A percentile compares a stretch with the other conserved stretches of the same genome.
Evolutionary conservation across 1,284 basidiomycete genomes (phyloP).

Genomic region (Leccinum subrobustum): DNA sequence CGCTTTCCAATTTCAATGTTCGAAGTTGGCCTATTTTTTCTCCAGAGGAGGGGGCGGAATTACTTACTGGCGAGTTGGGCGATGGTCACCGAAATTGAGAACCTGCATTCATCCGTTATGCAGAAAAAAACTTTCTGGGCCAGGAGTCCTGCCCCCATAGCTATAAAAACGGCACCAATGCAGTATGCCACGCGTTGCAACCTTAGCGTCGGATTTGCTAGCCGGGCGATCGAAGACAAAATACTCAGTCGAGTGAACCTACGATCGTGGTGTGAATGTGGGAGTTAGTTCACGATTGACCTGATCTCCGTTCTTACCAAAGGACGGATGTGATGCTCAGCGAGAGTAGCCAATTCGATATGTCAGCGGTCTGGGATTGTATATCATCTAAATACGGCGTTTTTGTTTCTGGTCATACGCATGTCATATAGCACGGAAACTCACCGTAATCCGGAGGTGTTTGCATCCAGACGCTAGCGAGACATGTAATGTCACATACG

Average conservation of each 20-base stretch:
- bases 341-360: constrained; percentile 17
- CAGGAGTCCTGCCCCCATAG: constrained; percentile 16
- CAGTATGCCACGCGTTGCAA: constrained; percentile 16
- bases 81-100: constrained; percentile 9
- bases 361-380: not conserved
- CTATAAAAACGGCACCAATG: constrained; percentile 20
- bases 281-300: not conserved
- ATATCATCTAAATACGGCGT: not conserved
- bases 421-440: not conserved
- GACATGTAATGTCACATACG: constrained; percentile 21
- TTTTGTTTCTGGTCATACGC: not conserved
- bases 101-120: not conserved
- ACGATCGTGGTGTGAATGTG: not conserved
- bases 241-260: constrained; percentile 31
- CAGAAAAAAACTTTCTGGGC: constrained; percentile 23
- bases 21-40: not conserved
- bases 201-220: constrained; percentile 16
- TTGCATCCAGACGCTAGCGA: constrained; percentile 21
- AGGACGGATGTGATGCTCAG: constrained; percentile 20
- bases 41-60: not conserved
- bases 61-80: constrained; percentile 27
- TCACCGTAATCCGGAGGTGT: not conserved
- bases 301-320: constrained; percentile 17
- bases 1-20: constrained; percentile 10
- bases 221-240: constrained; percentile 24